Evolutionary conservation across 495 filamentous ascomycete genomes (phyloP), one percentile per base, ranked within the genome.

Genomic region (Aspergillus nanangensis): DNA sequence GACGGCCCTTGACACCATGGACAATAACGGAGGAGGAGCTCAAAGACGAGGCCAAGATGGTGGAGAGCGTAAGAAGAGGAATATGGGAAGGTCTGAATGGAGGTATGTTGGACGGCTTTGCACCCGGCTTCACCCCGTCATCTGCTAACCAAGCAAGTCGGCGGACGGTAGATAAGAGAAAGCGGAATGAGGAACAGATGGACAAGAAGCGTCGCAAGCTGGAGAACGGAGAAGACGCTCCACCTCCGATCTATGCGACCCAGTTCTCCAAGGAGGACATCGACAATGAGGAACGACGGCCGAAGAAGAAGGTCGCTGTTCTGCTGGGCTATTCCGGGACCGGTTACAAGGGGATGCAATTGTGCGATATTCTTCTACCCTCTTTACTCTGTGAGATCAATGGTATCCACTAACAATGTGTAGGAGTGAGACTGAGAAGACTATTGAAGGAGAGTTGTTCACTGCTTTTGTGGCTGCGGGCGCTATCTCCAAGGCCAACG

Each of bases 311-410:
- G 68, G 93, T 94, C 20, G 94, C 93, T 15, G 87, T 98, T 13
- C 63, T 97, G 71, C 80, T 98, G 50, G 92, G 94, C 5, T 98
- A 98, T 61, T 88, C 89, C 18, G 93, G 93, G 20, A 94, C 87
- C n/a, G 94, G 94, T 11, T 98, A 98, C 67, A 90, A 87, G 65
- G 93, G 93, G 47, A 91, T 98, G 79, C 93, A 98, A 63, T 81
- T 96, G 75, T 81, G 61, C 35, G 68, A 39, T 38, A 33, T 13
- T 48, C 25, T 22, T 46, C 8, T 41, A 38, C 17, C 10, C n/a
- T 10, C 1, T 0, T 10, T 23, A 25, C n/a, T 10, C 9, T 17
- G 13, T 21, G 2, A n/a, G 18, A 11, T 39, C n/a, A 19, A 39
- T 39, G 7, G 37, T 23, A 11, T 8, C 18, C 21, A 15, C 29